Evolutionary conservation across 2,329 filamentous ascomycete genomes (phyloP).

Genomic region (Drechslerella coelobrocha): DNA sequence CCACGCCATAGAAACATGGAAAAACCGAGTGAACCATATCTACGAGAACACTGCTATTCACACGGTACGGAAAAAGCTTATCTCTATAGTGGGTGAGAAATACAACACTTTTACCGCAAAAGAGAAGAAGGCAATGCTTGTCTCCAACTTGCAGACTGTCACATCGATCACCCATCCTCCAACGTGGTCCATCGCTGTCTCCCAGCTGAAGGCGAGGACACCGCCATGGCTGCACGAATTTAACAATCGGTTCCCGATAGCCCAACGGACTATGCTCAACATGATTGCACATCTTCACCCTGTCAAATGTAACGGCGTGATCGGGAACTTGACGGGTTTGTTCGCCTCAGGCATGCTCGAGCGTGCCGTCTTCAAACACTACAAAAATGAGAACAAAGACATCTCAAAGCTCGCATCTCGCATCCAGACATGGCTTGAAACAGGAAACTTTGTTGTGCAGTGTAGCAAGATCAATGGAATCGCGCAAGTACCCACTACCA

Average conservation of each 20-base stretch:
- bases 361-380: constrained; percentile 63
- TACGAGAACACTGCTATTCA: constrained; percentile 58
- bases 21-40: constrained; percentile 59
- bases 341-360: constrained; percentile 63
- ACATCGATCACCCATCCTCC: constrained; percentile 41
- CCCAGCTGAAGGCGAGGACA: constrained; percentile 33
- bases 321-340: constrained; percentile 62
- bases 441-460: constrained; percentile 64
- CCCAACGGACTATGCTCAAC: constrained; percentile 59
- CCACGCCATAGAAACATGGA: constrained; percentile 60
- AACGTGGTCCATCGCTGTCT: constrained; percentile 46
- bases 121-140: constrained; percentile 61
- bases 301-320: constrained; percentile 63
- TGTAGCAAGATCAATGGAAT: constrained; percentile 61
- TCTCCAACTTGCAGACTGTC: constrained; percentile 56
- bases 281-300: constrained; percentile 65
- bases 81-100: constrained; percentile 54
- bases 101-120: constrained; percentile 57
- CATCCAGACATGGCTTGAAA: constrained; percentile 63
- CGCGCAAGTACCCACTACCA: constrained; percentile 62
- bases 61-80: constrained; percentile 55
- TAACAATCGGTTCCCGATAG: constrained; percentile 40
- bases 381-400: constrained; percentile 60
- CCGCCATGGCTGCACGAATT: constrained; percentile 45
- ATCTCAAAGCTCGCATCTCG: constrained; percentile 61